Conservation (phyloP, 306 rosid genomes). For the Purshia tridentata region DNA sequence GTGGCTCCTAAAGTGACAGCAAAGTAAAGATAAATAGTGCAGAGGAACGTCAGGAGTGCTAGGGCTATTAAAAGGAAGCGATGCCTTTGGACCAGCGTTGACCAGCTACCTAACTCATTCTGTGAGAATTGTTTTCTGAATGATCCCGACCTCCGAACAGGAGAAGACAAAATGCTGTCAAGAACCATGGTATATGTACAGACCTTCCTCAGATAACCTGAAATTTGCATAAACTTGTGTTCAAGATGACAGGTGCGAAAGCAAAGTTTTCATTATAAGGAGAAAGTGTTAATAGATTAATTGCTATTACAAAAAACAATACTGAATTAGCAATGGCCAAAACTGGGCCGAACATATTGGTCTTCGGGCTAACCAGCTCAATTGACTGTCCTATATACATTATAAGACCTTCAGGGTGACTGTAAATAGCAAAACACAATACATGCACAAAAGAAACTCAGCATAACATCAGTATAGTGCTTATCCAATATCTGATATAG, state of each 20-base stretch:
- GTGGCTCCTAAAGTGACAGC: conserved; percentile 71
- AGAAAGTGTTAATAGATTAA: background rate
- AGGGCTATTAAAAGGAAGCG: conserved; percentile 80
- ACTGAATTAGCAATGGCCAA: background rate
- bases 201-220: conserved; percentile 44
- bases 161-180: conserved; percentile 73
- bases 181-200: conserved; percentile 62
- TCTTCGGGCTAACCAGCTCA: background rate
- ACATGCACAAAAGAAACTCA: background rate
- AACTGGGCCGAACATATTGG: no score
- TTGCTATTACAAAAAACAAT: background rate
- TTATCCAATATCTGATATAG: no score
- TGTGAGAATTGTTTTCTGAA: conserved; percentile 57
- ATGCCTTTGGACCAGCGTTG: conserved; percentile 69
- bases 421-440: background rate
- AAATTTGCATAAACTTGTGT: conserved; percentile 27
- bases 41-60: conserved; percentile 57
- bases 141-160: conserved; percentile 60
- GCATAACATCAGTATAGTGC: background rate
- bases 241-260: background rate
- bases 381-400: background rate
- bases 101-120: conserved; percentile 80
- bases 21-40: conserved; percentile 82
- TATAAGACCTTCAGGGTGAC: background rate
- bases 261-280: background rate